Conservation (phyloP, 2,329 filamentous ascomycete genomes). For the Volutella citrinella region DNA sequence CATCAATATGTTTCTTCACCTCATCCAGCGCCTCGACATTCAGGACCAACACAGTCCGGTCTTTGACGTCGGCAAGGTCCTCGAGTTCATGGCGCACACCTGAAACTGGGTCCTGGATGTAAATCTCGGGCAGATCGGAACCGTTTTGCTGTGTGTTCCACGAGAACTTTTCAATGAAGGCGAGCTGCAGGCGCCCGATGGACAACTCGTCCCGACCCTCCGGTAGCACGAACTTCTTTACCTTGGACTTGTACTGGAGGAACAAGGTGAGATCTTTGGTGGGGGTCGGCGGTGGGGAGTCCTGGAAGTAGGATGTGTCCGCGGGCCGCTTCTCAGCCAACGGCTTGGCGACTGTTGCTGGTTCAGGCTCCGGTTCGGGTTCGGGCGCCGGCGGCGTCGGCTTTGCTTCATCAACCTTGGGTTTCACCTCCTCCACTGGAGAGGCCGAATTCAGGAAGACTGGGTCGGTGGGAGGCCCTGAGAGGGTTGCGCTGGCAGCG, state of each 20-base stretch:
- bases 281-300: conserved; percentile 59
- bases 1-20: conserved; percentile 93
- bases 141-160: conserved; percentile 98
- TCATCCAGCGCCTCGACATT: conserved; percentile 94
- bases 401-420: conserved; percentile 19
- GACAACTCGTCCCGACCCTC: conserved; percentile 83
- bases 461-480: conserved; percentile 52
- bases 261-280: conserved; percentile 92
- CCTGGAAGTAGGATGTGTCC: conserved; percentile 52
- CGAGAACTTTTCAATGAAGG: conserved; percentile 98
- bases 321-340: conserved; percentile 28
- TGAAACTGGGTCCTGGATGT: conserved; percentile 93
- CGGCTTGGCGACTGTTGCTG: too few species aligned
- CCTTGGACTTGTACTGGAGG: conserved; percentile 92
- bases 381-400: conserved; percentile 16
- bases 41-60: conserved; percentile 88
- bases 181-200: conserved; percentile 83
- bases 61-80: conserved; percentile 89
- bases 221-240: conserved; percentile 89
- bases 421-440: conserved; percentile 11
- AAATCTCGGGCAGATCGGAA: conserved; percentile 90
- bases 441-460: conserved; percentile 26
- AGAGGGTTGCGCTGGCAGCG: conserved; percentile 55
- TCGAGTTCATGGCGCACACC: conserved; percentile 96
- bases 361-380: conserved; percentile 39